phyloP scores from a whole-genome alignment of 75 land plant genomes.

The Selaginella tamariscina region DNA sequence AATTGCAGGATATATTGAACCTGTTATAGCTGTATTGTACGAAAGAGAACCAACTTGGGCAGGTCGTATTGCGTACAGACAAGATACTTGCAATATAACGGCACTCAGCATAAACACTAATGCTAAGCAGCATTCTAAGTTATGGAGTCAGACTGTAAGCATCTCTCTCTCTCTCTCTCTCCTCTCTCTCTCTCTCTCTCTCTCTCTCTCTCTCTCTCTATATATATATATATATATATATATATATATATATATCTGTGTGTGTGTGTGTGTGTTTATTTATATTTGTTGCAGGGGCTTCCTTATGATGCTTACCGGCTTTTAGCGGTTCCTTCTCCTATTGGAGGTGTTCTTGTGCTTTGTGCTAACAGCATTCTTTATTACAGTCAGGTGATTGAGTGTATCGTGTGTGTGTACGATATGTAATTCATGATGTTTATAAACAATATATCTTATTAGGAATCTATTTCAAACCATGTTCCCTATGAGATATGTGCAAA shows the following conservation, averaged over 20 bases:
- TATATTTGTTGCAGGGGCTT: slow-evolving; percentile 43
- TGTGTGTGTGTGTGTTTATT: no score
- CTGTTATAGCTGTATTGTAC: slow-evolving; percentile 85
- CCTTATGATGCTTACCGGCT: slow-evolving; percentile 98
- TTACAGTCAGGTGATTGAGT: slow-evolving; percentile 66
- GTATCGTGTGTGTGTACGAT: no score
- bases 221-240: no score
- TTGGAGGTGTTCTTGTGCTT: slow-evolving; percentile 88
- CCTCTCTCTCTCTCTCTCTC: background rate
- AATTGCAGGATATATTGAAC: slow-evolving; percentile 93
- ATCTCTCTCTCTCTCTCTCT: slow-evolving; percentile 1
- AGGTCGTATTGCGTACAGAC: slow-evolving; percentile 75
- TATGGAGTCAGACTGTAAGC: slow-evolving; percentile 91
- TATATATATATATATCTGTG: no score
- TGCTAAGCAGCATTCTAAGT: slow-evolving; percentile 85
- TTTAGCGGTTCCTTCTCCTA: slow-evolving; percentile 89
- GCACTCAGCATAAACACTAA: slow-evolving; percentile 88
- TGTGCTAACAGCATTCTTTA: slow-evolving; percentile 80
- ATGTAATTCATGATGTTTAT: no score
- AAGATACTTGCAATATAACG: slow-evolving; percentile 80
- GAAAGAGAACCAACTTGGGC: slow-evolving; percentile 97
- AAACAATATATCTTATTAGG: no score
- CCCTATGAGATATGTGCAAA: no score
- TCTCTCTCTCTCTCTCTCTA: no score
- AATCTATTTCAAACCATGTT: no score